These are phyloP conservation scores for Gossypium arboreum DNA, from an alignment of 345 rosid genomes.

Conservation along the genomic window DNA sequence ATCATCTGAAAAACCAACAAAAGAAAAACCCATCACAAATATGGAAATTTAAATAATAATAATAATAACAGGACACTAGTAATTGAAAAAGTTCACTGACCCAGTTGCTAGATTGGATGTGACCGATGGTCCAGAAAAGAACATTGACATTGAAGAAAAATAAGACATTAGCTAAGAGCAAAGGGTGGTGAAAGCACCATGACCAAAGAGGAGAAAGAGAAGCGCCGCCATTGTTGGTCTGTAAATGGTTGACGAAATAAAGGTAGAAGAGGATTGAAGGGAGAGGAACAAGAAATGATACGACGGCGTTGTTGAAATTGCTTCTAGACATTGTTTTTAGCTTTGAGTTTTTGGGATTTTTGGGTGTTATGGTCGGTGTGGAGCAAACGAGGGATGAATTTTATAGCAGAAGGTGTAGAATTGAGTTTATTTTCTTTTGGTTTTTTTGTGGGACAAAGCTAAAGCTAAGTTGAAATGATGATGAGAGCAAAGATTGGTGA, in stretches of 20 bases:
- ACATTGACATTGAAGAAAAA: constrained; percentile 94
- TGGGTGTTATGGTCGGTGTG: neutral
- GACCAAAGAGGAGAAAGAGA: constrained; percentile 41
- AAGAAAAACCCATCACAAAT: neutral
- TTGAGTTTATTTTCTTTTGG: neutral
- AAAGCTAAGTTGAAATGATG: neutral
- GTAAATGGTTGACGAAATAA: constrained; percentile 46
- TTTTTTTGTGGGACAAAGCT: neutral
- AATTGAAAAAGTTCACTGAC: constrained; percentile 24
- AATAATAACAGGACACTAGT: neutral
- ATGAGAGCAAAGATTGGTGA: neutral
- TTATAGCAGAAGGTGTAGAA: neutral
- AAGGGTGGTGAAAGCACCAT: constrained; percentile 85
- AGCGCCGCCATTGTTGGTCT: constrained; percentile 4
- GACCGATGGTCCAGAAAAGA: constrained; percentile 82
- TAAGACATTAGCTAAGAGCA: constrained; percentile 63
- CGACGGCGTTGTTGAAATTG: constrained; percentile 50
- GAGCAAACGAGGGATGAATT: neutral
- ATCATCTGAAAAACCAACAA: constrained; percentile 58
- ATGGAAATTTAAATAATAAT: neutral
- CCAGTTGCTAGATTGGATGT: constrained; percentile 80
- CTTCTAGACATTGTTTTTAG: constrained; percentile 29
- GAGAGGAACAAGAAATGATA: constrained; percentile 67
- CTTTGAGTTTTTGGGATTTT: neutral
- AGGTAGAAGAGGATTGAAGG: constrained; percentile 72